A percentile compares a stretch with the other conserved stretches of the same genome.
Evolutionary conservation across 306 rosid species (phyloP).

Genomic region (Purshia tridentata): DNA sequence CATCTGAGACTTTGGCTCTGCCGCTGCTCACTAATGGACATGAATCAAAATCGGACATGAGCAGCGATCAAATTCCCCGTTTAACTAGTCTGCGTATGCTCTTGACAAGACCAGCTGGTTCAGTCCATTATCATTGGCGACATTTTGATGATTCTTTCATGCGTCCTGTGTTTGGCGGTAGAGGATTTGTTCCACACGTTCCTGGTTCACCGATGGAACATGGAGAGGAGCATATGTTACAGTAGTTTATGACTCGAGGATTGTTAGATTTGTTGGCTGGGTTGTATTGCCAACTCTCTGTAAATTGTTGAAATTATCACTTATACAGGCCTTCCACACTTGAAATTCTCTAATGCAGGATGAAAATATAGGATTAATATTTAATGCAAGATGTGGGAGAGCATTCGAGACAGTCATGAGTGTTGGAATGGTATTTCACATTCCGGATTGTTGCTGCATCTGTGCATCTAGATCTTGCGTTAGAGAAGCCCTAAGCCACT

Average conservation of each 20-base stretch:
- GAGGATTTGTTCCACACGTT: slow-evolving; percentile 39
- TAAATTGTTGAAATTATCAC: background rate
- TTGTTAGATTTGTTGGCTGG: background rate
- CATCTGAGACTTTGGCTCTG: slow-evolving; percentile 13
- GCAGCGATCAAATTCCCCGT: slow-evolving; percentile 6
- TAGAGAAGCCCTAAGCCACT: no score
- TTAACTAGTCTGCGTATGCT: slow-evolving; percentile 26
- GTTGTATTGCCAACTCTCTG: background rate
- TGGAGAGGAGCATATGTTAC: background rate
- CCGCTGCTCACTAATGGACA: slow-evolving; percentile 32
- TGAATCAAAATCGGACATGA: slow-evolving; percentile 27
- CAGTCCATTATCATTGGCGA: slow-evolving; percentile 46
- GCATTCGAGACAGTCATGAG: no score
- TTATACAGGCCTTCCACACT: background rate
- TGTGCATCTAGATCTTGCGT: no score
- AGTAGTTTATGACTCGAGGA: background rate
- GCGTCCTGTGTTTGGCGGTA: slow-evolving; percentile 69
- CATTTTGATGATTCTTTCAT: slow-evolving; percentile 45
- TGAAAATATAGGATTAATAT: no score
- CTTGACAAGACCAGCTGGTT: slow-evolving; percentile 19
- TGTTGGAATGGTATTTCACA: no score
- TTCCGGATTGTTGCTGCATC: no score
- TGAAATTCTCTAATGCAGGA: no score
- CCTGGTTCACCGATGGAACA: slow-evolving; percentile 24
- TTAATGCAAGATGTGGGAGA: no score